Evolutionary conservation across 495 filamentous ascomycete genomes (phyloP).

Genomic region (Neurospora sp.): DNA sequence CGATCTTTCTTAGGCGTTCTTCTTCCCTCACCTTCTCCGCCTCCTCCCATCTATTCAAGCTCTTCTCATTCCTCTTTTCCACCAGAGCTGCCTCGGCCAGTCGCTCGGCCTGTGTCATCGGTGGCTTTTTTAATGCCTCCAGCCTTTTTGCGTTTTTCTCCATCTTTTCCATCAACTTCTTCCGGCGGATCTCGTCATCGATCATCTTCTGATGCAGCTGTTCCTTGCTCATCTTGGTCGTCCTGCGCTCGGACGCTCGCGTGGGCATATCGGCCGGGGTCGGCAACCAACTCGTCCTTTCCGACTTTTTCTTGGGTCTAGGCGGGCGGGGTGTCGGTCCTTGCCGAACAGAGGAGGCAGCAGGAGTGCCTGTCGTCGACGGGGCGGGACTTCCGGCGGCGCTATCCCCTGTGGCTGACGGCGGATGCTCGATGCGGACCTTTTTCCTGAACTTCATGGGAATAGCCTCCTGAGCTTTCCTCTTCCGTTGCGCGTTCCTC

Average conservation of each 20-base stretch:
- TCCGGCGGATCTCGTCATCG: constrained; percentile 68
- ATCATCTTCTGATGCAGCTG: constrained; percentile 72
- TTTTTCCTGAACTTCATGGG: constrained; percentile 45
- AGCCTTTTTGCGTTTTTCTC: constrained; percentile 74
- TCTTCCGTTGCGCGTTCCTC: constrained; percentile 50
- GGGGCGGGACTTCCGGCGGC: constrained; percentile 38
- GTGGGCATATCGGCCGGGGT: constrained; percentile 67
- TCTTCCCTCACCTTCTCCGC: constrained; percentile 78
- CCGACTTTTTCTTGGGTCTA: constrained; percentile 85
- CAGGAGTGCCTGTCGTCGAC: not conserved
- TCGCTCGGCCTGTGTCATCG: constrained; percentile 84
- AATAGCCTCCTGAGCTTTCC: constrained; percentile 59
- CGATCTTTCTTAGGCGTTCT: constrained; percentile 68
- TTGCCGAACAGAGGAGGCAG: not conserved
- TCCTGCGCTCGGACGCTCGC: constrained; percentile 70
- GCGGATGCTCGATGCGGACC: constrained; percentile 40
- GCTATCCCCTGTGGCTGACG: constrained; percentile 13
- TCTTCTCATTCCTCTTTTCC: constrained; percentile 80
- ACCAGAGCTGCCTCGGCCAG: constrained; percentile 73
- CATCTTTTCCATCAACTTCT: constrained; percentile 74
- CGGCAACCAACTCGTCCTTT: constrained; percentile 82
- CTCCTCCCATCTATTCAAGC: constrained; percentile 88
- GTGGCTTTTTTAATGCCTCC: constrained; percentile 60
- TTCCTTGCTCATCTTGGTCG: constrained; percentile 78
- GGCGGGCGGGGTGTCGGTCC: constrained; percentile 23